phyloP scores from a whole-genome alignment of 768 basidiomycete genomes.

The Neoboletus brunneissimus region DNA sequence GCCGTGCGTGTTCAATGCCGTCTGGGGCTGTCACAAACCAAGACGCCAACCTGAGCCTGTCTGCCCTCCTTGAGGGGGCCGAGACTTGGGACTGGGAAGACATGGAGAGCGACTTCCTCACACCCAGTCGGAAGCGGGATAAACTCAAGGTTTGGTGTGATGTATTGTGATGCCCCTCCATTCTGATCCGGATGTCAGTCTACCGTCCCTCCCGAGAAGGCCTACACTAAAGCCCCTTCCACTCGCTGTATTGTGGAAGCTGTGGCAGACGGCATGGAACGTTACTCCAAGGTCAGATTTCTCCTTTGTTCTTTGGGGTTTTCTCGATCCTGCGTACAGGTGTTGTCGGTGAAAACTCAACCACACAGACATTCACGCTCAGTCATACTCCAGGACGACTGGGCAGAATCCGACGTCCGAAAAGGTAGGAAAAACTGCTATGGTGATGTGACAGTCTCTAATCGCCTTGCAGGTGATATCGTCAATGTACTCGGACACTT shows the following conservation, averaged over 20 bases:
- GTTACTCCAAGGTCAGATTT: constrained; percentile 20
- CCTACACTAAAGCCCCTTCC: constrained; percentile 36
- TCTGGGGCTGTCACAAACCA: neutral
- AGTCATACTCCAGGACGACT: constrained; percentile 74
- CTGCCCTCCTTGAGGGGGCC: constrained; percentile 55
- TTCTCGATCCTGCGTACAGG: constrained; percentile 32
- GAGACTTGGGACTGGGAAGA: constrained; percentile 72
- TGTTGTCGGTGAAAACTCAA: constrained; percentile 48
- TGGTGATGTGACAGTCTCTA: neutral
- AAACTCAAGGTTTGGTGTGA: constrained; percentile 19
- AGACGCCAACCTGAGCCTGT: constrained; percentile 41
- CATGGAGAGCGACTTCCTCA: constrained; percentile 46
- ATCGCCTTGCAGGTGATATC: constrained; percentile 56
- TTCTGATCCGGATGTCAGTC: constrained; percentile 16
- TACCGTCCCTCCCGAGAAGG: constrained; percentile 5
- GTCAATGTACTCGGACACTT: constrained; percentile 70
- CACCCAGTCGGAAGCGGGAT: constrained; percentile 41
- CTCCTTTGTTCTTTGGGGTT: neutral
- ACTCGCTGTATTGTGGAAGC: constrained; percentile 57
- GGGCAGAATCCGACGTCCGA: constrained; percentile 62
- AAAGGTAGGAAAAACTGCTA: constrained; percentile 43
- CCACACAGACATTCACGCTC: constrained; percentile 38
- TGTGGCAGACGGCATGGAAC: constrained; percentile 38
- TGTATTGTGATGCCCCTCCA: neutral
- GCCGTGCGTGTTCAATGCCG: constrained; percentile 11